phyloP scores from a whole-genome alignment of 2,329 filamentous ascomycete species.

The Cercospora nicotianae region DNA sequence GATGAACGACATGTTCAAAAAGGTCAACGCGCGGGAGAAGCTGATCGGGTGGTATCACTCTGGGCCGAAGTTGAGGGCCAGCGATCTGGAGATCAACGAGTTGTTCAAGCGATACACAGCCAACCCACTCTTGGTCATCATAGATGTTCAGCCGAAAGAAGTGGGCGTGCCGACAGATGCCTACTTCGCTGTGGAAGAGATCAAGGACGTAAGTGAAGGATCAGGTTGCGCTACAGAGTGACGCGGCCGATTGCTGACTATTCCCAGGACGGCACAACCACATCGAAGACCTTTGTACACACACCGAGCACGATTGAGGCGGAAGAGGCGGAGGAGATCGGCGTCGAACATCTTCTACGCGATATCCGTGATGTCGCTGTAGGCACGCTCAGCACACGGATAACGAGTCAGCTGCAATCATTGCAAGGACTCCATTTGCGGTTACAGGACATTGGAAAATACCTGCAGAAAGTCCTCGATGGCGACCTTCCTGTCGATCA shows the following conservation, averaged over 20 bases:
- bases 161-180: constrained; percentile 96
- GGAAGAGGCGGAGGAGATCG: constrained; percentile 98
- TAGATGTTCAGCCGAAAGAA: constrained; percentile 97
- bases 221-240: neutral
- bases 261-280: constrained; percentile 87
- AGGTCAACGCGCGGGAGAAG: constrained; percentile 98
- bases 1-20: constrained; percentile 99
- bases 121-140: constrained; percentile 93
- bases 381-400: constrained; percentile 90
- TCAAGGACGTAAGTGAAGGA: constrained; percentile 76
- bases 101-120: constrained; percentile 99
- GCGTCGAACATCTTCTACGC: constrained; percentile 93
- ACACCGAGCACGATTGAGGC: constrained; percentile 98
- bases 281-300: constrained; percentile 95
- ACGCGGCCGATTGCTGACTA: constrained; percentile 26
- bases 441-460: constrained; percentile 90
- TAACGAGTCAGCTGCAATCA: constrained; percentile 96
- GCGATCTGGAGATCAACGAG: constrained; percentile 98
- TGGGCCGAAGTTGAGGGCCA: constrained; percentile 91
- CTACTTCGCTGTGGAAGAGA: constrained; percentile 98
- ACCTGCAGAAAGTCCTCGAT: constrained; percentile 93
- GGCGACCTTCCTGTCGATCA: constrained; percentile 94
- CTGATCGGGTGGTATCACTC: constrained; percentile 99
- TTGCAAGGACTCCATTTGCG: constrained; percentile 93
- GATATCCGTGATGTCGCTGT: constrained; percentile 98